phyloP scores from a whole-genome alignment of 2,329 filamentous ascomycete species.

The Claviceps maximensis region DNA sequence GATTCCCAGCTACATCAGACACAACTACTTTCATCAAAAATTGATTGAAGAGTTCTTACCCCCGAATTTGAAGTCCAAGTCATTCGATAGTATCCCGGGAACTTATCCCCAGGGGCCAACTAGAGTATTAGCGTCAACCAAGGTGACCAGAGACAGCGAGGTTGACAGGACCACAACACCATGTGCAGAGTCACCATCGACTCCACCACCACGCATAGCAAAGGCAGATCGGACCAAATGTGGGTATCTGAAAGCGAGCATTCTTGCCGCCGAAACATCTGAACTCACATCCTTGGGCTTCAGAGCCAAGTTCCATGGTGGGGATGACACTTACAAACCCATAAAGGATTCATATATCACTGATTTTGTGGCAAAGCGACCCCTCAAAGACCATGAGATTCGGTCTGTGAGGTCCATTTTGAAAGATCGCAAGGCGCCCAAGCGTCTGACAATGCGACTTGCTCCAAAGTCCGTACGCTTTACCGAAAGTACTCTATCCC shows the following conservation, averaged over 20 bases:
- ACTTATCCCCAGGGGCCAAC: constrained; percentile 13
- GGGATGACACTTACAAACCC: constrained; percentile 10
- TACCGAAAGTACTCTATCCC: constrained; percentile 14
- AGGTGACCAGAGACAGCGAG: neutral
- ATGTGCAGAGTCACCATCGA: neutral
- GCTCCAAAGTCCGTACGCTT: constrained; percentile 19
- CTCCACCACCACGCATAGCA: constrained; percentile 1
- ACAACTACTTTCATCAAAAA: constrained; percentile 12
- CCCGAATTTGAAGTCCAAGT: constrained; percentile 9
- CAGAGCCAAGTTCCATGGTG: constrained; percentile 10
- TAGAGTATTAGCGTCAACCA: constrained; percentile 2
- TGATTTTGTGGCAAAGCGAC: constrained; percentile 11
- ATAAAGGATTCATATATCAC: constrained; percentile 11
- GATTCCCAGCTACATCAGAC: constrained; percentile 17
- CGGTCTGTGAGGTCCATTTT: constrained; percentile 16
- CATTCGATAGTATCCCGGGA: constrained; percentile 12
- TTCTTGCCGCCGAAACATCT: constrained; percentile 6
- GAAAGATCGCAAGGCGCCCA: constrained; percentile 15
- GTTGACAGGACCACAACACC: neutral
- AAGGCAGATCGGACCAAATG: constrained; percentile 5
- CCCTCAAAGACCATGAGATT: constrained; percentile 10
- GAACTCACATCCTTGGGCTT: constrained; percentile 10
- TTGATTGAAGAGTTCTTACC: constrained; percentile 13
- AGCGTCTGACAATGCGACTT: constrained; percentile 13
- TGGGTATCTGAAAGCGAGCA: constrained; percentile 6